Evolutionary conservation across 208 protist species (phyloP).

Genomic region (Crithidia thermophila): DNA sequence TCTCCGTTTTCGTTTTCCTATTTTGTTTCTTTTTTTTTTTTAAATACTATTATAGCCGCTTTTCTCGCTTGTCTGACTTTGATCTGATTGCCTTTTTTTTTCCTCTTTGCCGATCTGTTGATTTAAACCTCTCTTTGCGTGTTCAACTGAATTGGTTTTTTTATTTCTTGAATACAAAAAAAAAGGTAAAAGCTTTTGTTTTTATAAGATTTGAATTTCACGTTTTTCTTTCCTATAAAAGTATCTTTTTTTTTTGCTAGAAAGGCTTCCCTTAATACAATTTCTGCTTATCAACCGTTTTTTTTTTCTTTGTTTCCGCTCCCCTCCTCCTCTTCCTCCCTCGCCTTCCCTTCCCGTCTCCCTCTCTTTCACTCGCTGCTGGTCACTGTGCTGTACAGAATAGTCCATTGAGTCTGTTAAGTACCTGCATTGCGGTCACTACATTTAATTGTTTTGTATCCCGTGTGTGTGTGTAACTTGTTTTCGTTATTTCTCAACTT

Average conservation of each 20-base stretch:
- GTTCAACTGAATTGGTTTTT: too few species aligned
- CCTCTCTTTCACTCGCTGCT: background rate
- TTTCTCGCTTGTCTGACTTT: too few species aligned
- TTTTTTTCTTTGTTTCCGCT: background rate
- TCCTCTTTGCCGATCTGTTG: background rate
- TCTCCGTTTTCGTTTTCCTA: background rate
- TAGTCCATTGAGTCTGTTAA: too few species aligned
- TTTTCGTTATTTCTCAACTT: too few species aligned
- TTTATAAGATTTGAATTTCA: background rate
- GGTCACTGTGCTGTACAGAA: background rate
- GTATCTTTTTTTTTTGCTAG: background rate
- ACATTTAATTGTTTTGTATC: too few species aligned
- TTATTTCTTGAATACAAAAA: too few species aligned
- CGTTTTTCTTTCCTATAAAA: conserved; percentile 1
- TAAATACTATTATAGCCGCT: too few species aligned
- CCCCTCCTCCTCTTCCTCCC: background rate
- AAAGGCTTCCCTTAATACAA: background rate
- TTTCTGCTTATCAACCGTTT: background rate
- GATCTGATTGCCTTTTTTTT: background rate
- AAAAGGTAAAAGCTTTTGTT: too few species aligned
- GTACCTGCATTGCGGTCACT: too few species aligned
- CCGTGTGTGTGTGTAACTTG: too few species aligned
- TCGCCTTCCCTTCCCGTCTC: background rate
- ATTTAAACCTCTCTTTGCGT: background rate
- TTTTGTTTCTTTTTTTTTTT: conserved; percentile 28